A percentile compares a stretch with the other conserved stretches of the same genome.
Evolutionary conservation across 768 basidiomycete species (phyloP).

Genomic region (Russula emetica): DNA sequence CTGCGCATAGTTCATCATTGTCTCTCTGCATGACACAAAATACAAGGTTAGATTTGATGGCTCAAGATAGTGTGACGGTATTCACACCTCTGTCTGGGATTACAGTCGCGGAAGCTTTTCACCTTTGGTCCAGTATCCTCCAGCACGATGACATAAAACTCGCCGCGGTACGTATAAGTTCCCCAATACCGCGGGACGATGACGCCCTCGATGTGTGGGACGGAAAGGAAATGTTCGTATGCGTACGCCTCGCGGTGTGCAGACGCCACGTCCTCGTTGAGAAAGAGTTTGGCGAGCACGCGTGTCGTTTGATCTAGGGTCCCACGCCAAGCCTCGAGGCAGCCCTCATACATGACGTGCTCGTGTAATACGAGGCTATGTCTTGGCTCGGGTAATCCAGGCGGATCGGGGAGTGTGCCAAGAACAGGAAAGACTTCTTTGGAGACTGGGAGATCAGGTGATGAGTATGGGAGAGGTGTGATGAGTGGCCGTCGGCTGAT

Average conservation of each 20-base stretch:
- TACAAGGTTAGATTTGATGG: background rate
- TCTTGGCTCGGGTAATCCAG: slow-evolving; percentile 5
- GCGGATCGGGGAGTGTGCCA: slow-evolving; percentile 12
- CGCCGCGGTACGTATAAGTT: slow-evolving; percentile 17
- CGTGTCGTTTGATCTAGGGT: slow-evolving; percentile 10
- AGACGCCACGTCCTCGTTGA: slow-evolving; percentile 16
- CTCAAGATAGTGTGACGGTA: no score
- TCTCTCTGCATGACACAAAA: background rate
- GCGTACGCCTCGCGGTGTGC: slow-evolving; percentile 15
- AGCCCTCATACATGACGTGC: slow-evolving; percentile 12
- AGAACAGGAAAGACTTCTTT: slow-evolving; percentile 6
- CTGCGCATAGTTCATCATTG: background rate
- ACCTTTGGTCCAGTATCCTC: slow-evolving; percentile 17
- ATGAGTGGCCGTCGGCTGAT: background rate
- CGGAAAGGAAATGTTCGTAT: slow-evolving; percentile 12
- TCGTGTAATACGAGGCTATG: slow-evolving; percentile 12
- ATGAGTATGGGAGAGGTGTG: slow-evolving; percentile 1
- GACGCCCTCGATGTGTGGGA: slow-evolving; percentile 6
- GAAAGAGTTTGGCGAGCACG: slow-evolving; percentile 21
- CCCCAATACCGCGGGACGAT: slow-evolving; percentile 18
- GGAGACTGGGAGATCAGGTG: background rate
- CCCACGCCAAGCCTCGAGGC: slow-evolving; percentile 22
- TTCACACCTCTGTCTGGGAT: slow-evolving; percentile 7
- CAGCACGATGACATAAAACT: slow-evolving; percentile 18
- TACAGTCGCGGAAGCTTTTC: slow-evolving; percentile 13